Percentiles rank a stretch among this genome's conserved stretches.
These are phyloP conservation scores for Colletotrichum sp. DNA, from an alignment of 2,329 filamentous ascomycete species.

Conservation along the genomic window DNA sequence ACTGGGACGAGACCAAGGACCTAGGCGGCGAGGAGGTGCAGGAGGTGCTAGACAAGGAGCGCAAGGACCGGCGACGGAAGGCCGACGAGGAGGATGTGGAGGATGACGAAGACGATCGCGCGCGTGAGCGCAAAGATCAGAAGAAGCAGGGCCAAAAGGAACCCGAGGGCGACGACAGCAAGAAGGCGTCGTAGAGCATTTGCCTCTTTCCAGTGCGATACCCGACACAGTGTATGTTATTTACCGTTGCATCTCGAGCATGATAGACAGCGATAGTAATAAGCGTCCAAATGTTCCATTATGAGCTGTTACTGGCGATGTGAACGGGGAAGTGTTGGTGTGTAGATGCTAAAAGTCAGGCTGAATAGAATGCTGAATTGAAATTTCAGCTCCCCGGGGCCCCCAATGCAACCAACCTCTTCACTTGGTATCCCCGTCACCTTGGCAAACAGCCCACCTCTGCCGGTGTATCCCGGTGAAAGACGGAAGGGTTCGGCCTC, in stretches of 20 bases:
- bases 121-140: conserved; percentile 35
- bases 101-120: conserved; percentile 38
- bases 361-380: neutral
- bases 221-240: neutral
- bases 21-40: conserved; percentile 71
- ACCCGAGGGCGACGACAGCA: conserved; percentile 4
- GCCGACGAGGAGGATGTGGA: conserved; percentile 43
- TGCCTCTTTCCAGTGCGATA: neutral
- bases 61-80: conserved; percentile 40
- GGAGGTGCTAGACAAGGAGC: conserved; percentile 61
- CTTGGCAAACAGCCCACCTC: neutral
- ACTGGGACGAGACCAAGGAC: conserved; percentile 82
- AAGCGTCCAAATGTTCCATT: neutral
- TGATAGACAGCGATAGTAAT: neutral
- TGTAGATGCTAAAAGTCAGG: neutral
- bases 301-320: neutral
- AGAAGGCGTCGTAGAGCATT: neutral
- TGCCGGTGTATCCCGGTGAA: neutral
- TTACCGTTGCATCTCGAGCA: neutral
- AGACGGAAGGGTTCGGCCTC: neutral
- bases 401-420: neutral
- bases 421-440: neutral
- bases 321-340: neutral
- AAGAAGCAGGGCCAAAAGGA: conserved; percentile 29
- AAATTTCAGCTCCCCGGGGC: neutral